These are phyloP conservation scores for Geopyxis carbonaria DNA, from an alignment of 495 filamentous ascomycete species.

Conservation along the genomic window DNA sequence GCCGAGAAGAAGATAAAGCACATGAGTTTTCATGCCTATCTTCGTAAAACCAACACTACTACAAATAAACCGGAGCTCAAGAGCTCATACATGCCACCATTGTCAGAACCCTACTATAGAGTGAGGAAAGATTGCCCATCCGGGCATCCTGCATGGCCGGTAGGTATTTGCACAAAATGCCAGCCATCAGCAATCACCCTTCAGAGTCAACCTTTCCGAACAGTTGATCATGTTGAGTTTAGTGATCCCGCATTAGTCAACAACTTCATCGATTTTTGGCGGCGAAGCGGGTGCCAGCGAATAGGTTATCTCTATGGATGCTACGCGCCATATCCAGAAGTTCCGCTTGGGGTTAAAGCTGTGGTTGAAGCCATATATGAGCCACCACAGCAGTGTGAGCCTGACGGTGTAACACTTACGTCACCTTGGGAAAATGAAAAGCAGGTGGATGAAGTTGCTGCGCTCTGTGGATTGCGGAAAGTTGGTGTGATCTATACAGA, in stretches of 20 bases:
- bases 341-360: conserved; percentile 87
- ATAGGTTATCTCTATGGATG: conserved; percentile 82
- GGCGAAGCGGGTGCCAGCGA: conserved; percentile 58
- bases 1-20: conserved; percentile 97
- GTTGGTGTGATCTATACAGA: conserved; percentile 95
- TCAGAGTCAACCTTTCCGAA: conserved; percentile 85
- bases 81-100: conserved; percentile 85
- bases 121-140: conserved; percentile 80
- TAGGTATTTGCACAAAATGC: conserved; percentile 98
- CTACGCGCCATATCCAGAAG: conserved; percentile 80
- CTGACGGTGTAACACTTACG: conserved; percentile 77
- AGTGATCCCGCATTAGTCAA: conserved; percentile 66
- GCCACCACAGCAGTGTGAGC: conserved; percentile 74
- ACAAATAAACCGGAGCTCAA: conserved; percentile 90
- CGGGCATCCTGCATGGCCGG: conserved; percentile 82
- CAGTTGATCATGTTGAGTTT: conserved; percentile 98
- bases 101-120: conserved; percentile 84
- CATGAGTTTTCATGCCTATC: conserved; percentile 83
- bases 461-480: conserved; percentile 68
- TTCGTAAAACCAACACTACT: conserved; percentile 83
- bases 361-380: conserved; percentile 97
- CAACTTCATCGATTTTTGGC: conserved; percentile 79
- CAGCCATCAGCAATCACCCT: conserved; percentile 94
- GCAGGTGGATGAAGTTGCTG: conserved; percentile 64
- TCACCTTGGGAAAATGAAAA: conserved; percentile 70